These are phyloP conservation scores for Pestalotiopsis sp. DNA, from an alignment of 2,329 filamentous ascomycete genomes.

Conservation along the genomic window DNA sequence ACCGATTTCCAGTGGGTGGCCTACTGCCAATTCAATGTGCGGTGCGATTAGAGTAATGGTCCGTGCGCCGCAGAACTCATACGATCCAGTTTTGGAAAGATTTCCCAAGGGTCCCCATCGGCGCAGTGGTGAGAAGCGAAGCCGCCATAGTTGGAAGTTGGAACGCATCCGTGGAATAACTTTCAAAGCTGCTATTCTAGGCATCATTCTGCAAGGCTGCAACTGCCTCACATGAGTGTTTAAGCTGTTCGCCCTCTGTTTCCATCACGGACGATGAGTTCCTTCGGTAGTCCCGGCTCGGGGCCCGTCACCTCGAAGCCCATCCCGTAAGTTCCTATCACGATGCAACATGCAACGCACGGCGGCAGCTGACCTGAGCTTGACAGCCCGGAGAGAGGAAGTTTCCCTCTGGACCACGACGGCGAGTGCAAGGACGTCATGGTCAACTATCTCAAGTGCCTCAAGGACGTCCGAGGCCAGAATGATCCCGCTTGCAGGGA, in stretches of 20 bases:
- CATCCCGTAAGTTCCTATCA: slow-evolving; percentile 59
- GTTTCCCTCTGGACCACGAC: slow-evolving; percentile 95
- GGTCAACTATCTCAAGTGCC: slow-evolving; percentile 80
- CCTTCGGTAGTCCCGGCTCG: slow-evolving; percentile 73
- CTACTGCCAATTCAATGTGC: not conserved
- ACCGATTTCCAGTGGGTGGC: not conserved
- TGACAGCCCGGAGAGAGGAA: slow-evolving; percentile 81
- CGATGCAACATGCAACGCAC: not conserved
- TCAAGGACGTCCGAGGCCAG: slow-evolving; percentile 80
- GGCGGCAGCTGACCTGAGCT: not conserved
- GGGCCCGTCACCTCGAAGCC: slow-evolving; percentile 67
- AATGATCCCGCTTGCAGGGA: slow-evolving; percentile 86
- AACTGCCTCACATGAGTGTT: not conserved
- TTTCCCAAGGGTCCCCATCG: not conserved
- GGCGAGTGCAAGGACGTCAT: slow-evolving; percentile 95
- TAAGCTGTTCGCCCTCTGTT: not conserved
- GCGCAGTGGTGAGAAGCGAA: not conserved
- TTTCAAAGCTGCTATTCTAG: not conserved
- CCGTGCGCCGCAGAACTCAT: slow-evolving; percentile 7
- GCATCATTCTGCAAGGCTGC: not conserved
- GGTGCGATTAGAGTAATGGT: slow-evolving; percentile 3
- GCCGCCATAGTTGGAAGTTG: not conserved
- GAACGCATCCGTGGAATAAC: not conserved
- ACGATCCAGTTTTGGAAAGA: slow-evolving; percentile 4
- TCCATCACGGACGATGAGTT: slow-evolving; percentile 47